Base-by-base conservation (phyloP, 495 filamentous ascomycete species). In the Penicillium paradoxum region DNA sequence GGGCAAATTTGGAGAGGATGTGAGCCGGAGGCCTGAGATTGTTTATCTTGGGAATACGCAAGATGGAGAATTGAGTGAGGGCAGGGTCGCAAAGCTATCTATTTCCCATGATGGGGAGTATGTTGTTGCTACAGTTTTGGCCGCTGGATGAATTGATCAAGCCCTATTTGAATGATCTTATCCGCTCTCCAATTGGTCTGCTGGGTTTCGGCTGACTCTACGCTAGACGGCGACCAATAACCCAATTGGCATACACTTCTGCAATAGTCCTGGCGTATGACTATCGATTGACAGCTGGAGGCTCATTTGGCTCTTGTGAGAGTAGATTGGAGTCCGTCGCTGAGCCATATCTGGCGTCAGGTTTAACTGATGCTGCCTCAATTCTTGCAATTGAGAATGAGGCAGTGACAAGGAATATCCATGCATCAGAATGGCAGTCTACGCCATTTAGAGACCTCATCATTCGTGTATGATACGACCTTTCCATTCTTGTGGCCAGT, bases 31-130 rank as follows among this genome's bases (percentile, higher is more conserved):
- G 55, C 77, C 69, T 43, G 70, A 73, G 58, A 59, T 76, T 46
- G 66, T 77, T 4, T 74, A 68, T 39, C 60, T 53, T 71, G 56
- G 65, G 60, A 34, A 54, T 29, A 7, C 15, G 15, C 22, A 25
- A 27, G n/a, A 42, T 22, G 42, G 50, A 40, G 61, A 53, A 18
- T 58, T 45, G 22, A 49, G 45, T 17, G 62, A 55, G 6, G 69
- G 65, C 29, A 59, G 64, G 37, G 34, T 72, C 21, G 74, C 67
- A 15, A 65, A 53, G 56, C 53, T 80, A 53, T 78, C 77, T 25
- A 81, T 84, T 54, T 79, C 79, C 39, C 80, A 84, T 70, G 81
- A 83, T 70, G 78, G 79, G 38, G 79, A 79, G 42, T 83, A 83
- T 64, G 78, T 81, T 15, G 67, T 80, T 53, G 80, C 79, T 30